phyloP scores from a whole-genome alignment of 2,329 filamentous ascomycete genomes.

The Eutypella sp. region DNA sequence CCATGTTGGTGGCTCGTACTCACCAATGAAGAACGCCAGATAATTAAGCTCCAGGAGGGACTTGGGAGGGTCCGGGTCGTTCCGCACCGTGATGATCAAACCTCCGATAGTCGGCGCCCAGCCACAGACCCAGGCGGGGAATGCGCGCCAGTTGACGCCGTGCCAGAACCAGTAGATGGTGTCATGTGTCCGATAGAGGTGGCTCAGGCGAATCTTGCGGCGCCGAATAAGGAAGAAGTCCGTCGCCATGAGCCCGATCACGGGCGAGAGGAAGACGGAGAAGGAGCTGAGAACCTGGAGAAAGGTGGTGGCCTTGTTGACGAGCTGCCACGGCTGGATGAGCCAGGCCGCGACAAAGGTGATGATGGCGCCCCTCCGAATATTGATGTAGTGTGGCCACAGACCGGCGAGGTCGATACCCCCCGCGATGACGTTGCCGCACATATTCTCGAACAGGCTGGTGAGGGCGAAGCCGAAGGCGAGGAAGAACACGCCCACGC shows the following conservation, averaged over 20 bases:
- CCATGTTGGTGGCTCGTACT: conserved; percentile 3
- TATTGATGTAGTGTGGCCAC: conserved; percentile 26
- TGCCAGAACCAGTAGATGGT: conserved; percentile 38
- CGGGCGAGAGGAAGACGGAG: conserved; percentile 32
- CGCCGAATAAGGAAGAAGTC: conserved; percentile 31
- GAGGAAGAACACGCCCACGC: conserved; percentile 26
- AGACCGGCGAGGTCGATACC: conserved; percentile 27
- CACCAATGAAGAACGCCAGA: conserved; percentile 40
- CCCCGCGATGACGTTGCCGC: conserved; percentile 26
- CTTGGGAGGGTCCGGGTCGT: conserved; percentile 25
- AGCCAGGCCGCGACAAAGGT: conserved; percentile 25
- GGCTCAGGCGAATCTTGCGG: conserved; percentile 30
- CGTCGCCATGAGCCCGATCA: conserved; percentile 32
- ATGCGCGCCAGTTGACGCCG: conserved; percentile 38
- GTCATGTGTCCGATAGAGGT: conserved; percentile 25
- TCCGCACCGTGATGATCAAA: conserved; percentile 26
- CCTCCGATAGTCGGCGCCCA: conserved; percentile 39
- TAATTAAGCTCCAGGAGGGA: conserved; percentile 40
- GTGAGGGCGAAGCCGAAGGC: conserved; percentile 34
- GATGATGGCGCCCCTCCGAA: conserved; percentile 25
- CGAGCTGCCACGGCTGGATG: conserved; percentile 27
- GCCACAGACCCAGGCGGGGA: conserved; percentile 38
- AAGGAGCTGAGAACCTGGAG: conserved; percentile 33
- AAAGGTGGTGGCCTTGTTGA: conserved; percentile 24
- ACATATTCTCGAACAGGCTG: conserved; percentile 36